Conservation (phyloP, 371 early-diverging fungal genomes). For the Mortierella sp. region DNA sequence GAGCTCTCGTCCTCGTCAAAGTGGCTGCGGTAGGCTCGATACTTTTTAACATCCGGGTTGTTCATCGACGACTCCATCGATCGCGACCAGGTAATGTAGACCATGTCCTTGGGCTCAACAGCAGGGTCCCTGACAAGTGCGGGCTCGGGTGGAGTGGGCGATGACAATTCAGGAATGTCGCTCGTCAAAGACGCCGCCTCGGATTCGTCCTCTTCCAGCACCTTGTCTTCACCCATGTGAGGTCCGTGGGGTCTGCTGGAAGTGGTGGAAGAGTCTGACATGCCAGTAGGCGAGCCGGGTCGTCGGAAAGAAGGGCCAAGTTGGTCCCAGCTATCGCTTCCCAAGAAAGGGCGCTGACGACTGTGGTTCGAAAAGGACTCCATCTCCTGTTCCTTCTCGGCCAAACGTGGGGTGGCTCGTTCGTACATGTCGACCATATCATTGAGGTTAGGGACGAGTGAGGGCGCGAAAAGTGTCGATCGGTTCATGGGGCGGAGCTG, state of each 20-base stretch:
- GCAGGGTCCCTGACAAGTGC: constrained; percentile 27
- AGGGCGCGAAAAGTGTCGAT: constrained; percentile 29
- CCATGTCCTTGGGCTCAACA: constrained; percentile 41
- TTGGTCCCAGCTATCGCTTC: neutral
- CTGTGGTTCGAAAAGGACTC: neutral
- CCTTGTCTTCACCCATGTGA: constrained; percentile 19
- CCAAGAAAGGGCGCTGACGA: neutral
- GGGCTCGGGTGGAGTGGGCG: neutral
- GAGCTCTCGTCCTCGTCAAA: constrained; percentile 27
- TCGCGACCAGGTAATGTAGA: constrained; percentile 42
- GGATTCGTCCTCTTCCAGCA: constrained; percentile 39
- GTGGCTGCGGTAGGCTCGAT: constrained; percentile 11
- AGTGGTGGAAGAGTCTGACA: constrained; percentile 19
- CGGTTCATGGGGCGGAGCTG: constrained; percentile 18
- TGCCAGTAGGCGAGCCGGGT: constrained; percentile 14
- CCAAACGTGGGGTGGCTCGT: constrained; percentile 11
- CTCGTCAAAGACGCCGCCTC: constrained; percentile 4
- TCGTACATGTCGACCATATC: constrained; percentile 44
- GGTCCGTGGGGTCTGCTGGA: constrained; percentile 29
- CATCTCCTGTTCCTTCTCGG: constrained; percentile 18
- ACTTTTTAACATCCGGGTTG: constrained; percentile 4
- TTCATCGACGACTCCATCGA: constrained; percentile 39
- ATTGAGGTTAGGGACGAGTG: constrained; percentile 1
- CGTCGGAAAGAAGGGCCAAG: neutral
- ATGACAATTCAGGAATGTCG: neutral